Evolutionary conservation across 2,329 filamentous ascomycete species (phyloP), one percentile per base, ranked within the genome.

Genomic region (Pestalotiopsis sp.): DNA sequence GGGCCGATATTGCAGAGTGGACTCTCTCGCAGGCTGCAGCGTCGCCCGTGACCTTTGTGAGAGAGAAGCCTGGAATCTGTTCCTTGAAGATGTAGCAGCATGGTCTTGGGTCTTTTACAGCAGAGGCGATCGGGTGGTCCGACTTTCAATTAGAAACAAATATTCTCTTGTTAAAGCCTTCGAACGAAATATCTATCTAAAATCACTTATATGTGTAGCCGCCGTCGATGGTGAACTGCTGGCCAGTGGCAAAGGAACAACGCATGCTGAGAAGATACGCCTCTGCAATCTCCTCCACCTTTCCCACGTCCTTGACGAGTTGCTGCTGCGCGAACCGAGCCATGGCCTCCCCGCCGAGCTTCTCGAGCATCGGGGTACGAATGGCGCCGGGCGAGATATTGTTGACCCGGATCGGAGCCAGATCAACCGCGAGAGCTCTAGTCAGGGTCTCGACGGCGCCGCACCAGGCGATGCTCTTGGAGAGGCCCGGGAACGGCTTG

Each of bases 1-100:
- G 69, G 2, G 69, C 66, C 27, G 62, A 66, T 38, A 68, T 70
- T 63, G 66, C 69, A 25, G 66, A 58, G 41, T 70, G 69, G 66
- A 62, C 67, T 23, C 23, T 70, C 41, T 3, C n/a, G 3, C 69
- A 70, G 61, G 66, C 67, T 3, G 45, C 13, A 17, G 17, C 4
- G 3, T 20, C n/a, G 5, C 41, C 45, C 3, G 5, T n/a, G 17
- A 52, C 45, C 7, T 52, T 52, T 20, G 45, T 52, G 20, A 5
- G 45, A 52, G 14, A 52, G 20, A 52, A 9, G 17, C 45, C 45
- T 7, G 45, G 14, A 9, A 52, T 52, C 9, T 52, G 45, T 52
- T 52, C 45, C 5, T 45, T 45, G 3, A 23, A 23, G 20, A 23
- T 23, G 20, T 23, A 23, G 20, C 20, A 23, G 20, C 20, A 23